Base-by-base conservation (phyloP, 768 basidiomycete genomes). In the Grammothele lineata region DNA sequence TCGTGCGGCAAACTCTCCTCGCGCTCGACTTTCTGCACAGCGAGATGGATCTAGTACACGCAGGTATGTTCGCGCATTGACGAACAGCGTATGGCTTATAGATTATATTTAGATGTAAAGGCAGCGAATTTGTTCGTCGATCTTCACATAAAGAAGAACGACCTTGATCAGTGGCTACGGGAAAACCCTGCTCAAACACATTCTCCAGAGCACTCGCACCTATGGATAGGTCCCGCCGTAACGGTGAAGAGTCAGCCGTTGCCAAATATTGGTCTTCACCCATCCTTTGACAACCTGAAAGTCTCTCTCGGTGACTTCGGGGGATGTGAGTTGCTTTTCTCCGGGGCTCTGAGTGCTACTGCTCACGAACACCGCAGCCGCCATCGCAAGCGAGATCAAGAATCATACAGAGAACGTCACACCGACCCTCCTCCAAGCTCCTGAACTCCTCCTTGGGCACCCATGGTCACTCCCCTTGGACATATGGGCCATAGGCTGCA, bases 221-320 rank as follows among this genome's bases (percentile, higher is more conserved):
- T 44, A 15, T 51, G 53, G 37, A 12, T 37, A 3, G 45, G 53
- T 17, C 56, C 50, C 14, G 52, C 52, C 21, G 43, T 55, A 26
- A 50, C 53, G 4, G 43, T 48, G 12, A 44, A 38, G 25, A 55
- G 50, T 9, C 56, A 55, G 37, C 58, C 58, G 2, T 37, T 59
- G n/a, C 57, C 54, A 2, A 35, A 46, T 22, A 26, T 51, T 24
- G 49, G 47, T 4, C 44, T 59, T 21, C 4, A 38, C 15, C 38
- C 37, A 1, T 37, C 42, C 19, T 14, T 48, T 15, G 45, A 49
- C 19, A 51, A 59, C 27, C 37, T 57, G 2, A 21, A 40, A 3
- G 39, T 59, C 25, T 32, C 19, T 12, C 40, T 57, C 9, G 25
- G 36, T 6, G 53, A 59, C 34, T 57, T 36, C 30, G 53, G 53